These are phyloP conservation scores for Conticribra weissflogii DNA, from an alignment of 108 stramenopile genomes.

Conservation along the genomic window DNA sequence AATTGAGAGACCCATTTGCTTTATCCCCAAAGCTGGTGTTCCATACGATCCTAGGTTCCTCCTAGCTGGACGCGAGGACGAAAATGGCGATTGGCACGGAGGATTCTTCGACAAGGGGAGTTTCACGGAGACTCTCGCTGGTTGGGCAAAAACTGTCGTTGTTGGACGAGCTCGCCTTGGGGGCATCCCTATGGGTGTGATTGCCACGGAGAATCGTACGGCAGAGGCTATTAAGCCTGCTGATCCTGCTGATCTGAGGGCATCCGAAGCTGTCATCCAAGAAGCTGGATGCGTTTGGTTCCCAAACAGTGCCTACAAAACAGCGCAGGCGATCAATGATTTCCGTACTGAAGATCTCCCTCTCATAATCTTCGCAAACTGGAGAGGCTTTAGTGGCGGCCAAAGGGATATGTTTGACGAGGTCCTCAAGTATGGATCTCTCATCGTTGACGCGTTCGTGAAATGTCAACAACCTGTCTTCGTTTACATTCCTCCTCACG, in stretches of 20 bases:
- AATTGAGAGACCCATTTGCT: constrained; percentile 90
- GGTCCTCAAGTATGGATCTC: constrained; percentile 97
- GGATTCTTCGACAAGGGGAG: constrained; percentile 98
- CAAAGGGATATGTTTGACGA: constrained; percentile 99
- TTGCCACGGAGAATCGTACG: constrained; percentile 96
- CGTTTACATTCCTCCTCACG: constrained; percentile 98
- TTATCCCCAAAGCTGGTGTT: constrained; percentile 75
- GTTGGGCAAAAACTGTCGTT: constrained; percentile 99
- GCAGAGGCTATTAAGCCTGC: constrained; percentile 95
- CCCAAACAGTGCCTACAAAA: constrained; percentile 99
- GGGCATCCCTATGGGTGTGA: constrained; percentile 97
- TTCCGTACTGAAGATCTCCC: constrained; percentile 98
- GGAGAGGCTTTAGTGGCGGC: constrained; percentile 99
- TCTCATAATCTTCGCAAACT: constrained; percentile 98
- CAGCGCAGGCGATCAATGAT: constrained; percentile 98
- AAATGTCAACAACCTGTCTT: constrained; percentile 98
- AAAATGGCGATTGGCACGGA: constrained; percentile 79
- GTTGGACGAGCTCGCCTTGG: constrained; percentile 97
- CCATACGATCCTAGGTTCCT: constrained; percentile 96
- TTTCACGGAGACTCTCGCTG: constrained; percentile 95
- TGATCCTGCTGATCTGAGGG: constrained; percentile 96
- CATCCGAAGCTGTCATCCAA: constrained; percentile 89
- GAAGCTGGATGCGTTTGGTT: constrained; percentile 99
- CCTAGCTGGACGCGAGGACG: constrained; percentile 82
- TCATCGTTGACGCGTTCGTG: constrained; percentile 99